phyloP scores from a whole-genome alignment of 2,329 filamentous ascomycete genomes.

The Trichoderma asperellum region DNA sequence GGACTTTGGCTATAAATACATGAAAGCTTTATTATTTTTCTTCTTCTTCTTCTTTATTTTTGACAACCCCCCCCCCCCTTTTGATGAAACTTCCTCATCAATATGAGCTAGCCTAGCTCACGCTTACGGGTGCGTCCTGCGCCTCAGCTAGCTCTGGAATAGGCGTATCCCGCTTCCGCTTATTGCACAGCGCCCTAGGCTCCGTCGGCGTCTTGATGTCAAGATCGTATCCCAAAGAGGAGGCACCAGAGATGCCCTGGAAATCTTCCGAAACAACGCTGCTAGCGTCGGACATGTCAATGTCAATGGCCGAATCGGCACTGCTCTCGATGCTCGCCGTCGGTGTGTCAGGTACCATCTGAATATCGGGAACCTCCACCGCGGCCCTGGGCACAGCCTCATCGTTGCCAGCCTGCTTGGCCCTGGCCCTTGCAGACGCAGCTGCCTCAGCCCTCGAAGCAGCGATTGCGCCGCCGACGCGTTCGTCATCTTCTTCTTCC shows the following conservation, averaged over 20 bases:
- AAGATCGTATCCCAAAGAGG: constrained; percentile 36
- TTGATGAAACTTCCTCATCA: background rate
- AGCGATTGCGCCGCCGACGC: constrained; percentile 49
- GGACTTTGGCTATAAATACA: background rate
- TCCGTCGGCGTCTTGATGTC: constrained; percentile 49
- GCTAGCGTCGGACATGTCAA: constrained; percentile 56
- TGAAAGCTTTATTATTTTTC: background rate
- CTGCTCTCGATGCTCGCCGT: constrained; percentile 49
- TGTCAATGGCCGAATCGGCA: constrained; percentile 42
- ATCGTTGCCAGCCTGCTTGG: background rate
- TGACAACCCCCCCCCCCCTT: too few species aligned
- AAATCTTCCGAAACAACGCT: constrained; percentile 45
- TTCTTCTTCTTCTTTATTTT: background rate
- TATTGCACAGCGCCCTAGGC: constrained; percentile 27
- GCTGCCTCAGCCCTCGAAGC: constrained; percentile 45
- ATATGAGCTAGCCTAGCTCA: constrained; percentile 1
- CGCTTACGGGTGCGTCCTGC: constrained; percentile 14
- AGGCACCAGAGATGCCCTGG: constrained; percentile 35
- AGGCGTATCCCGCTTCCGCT: constrained; percentile 34
- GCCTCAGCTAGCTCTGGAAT: constrained; percentile 34
- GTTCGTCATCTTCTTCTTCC: constrained; percentile 48
- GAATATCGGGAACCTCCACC: constrained; percentile 13
- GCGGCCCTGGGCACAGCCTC: constrained; percentile 11
- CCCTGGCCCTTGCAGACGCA: constrained; percentile 29
- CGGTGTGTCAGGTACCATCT: constrained; percentile 39